These are phyloP conservation scores for Vitis vinifera DNA, from an alignment of 164 flowering plant genomes.

Conservation along the genomic window ASM3070453v1 NC_081813.1:8960001-8960500, in stretches of 20 bases:
- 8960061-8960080: slow-evolving; percentile 5
- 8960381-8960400: slow-evolving; percentile 17
- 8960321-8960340: not conserved
- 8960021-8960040: slow-evolving; percentile 10
- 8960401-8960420: slow-evolving; percentile 7
- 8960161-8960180: not conserved
- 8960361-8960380: not conserved
- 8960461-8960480: slow-evolving; percentile 3
- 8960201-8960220: slow-evolving; percentile 3
- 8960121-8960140: not conserved
- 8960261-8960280: slow-evolving; percentile 14
- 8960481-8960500: not conserved
- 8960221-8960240: slow-evolving; percentile 4
- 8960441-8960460: slow-evolving; percentile 9
- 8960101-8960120: slow-evolving; percentile 14
- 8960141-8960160: slow-evolving; percentile 2
- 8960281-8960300: not conserved
- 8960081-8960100: slow-evolving; percentile 9
- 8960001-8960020: not conserved
- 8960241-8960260: slow-evolving; percentile 12
- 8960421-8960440: not conserved
- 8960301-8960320: slow-evolving; percentile 13
- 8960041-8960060: slow-evolving; percentile 12
- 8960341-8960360: slow-evolving; percentile 9
- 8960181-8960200: slow-evolving; percentile 13